Evolutionary conservation across 352 stramenopile genomes (phyloP).

Genomic region (Phytophthora tentaculata): DNA sequence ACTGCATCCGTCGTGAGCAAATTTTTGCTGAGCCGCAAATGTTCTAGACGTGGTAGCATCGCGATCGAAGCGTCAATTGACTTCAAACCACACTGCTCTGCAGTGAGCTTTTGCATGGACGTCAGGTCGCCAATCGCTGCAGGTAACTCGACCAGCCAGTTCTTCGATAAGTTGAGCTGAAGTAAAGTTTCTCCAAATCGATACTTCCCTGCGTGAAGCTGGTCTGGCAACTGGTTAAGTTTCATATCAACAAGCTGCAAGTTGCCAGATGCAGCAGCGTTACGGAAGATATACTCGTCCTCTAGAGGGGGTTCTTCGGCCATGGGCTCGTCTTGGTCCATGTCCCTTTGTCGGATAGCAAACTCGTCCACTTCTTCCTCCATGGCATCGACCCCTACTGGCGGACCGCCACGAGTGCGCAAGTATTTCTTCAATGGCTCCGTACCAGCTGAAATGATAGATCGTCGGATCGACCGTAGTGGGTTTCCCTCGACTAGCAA

Average conservation of each 20-base stretch:
- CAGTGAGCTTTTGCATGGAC: conserved; percentile 68
- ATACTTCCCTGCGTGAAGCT: conserved; percentile 56
- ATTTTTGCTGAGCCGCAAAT: conserved; percentile 80
- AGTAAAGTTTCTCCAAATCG: conserved; percentile 58
- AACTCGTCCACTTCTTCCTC: conserved; percentile 84
- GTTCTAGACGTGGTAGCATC: conserved; percentile 58
- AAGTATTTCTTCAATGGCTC: conserved; percentile 86
- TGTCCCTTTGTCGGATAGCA: conserved; percentile 47
- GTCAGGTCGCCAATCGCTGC: conserved; percentile 56
- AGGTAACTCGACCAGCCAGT: conserved; percentile 53
- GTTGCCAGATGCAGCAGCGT: conserved; percentile 58
- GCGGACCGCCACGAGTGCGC: conserved; percentile 70
- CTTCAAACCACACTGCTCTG: conserved; percentile 72
- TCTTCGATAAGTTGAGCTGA: conserved; percentile 79
- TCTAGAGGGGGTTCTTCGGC: conserved; percentile 31
- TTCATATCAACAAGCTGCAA: conserved; percentile 69
- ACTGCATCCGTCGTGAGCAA: conserved; percentile 61
- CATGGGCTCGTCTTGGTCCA: conserved; percentile 45
- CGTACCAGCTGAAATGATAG: conserved; percentile 66
- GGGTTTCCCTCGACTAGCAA: conserved; percentile 82
- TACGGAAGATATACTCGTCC: conserved; percentile 72
- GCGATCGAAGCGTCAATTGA: conserved; percentile 57
- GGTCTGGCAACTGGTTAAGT: conserved; percentile 47
- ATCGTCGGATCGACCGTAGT: conserved; percentile 73
- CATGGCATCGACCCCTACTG: conserved; percentile 59